These are phyloP conservation scores for Leptographium galeiforme DNA, from an alignment of 2,329 filamentous ascomycete genomes.

Conservation along the genomic window DNA sequence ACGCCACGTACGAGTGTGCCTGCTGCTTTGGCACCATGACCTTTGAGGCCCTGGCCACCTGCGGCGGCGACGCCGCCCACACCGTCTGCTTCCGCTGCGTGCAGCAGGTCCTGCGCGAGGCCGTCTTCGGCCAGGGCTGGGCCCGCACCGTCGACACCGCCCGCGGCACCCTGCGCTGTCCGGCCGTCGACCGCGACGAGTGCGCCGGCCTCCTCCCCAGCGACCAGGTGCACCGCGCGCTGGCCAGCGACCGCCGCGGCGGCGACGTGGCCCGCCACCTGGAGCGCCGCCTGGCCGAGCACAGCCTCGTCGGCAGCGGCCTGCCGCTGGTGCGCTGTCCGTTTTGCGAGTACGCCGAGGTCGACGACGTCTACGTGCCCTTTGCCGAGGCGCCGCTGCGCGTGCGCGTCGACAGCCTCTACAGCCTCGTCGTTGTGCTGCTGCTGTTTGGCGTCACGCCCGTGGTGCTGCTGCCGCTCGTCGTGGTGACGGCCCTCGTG, in stretches of 20 bases:
- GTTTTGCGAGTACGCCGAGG: conserved; percentile 83
- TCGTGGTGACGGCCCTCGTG: conserved; percentile 20
- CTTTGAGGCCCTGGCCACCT: conserved; percentile 65
- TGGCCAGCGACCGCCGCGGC: conserved; percentile 56
- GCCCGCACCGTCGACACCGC: conserved; percentile 61
- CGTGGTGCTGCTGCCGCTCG: conserved; percentile 38
- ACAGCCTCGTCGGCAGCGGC: conserved; percentile 58
- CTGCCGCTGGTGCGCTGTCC: conserved; percentile 73
- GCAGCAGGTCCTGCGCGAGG: conserved; percentile 68
- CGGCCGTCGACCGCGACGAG: conserved; percentile 58
- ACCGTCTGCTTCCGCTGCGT: conserved; percentile 75
- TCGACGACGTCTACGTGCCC: conserved; percentile 62
- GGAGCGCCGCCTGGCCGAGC: conserved; percentile 65
- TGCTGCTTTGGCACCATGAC: conserved; percentile 62
- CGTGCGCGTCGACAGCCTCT: conserved; percentile 37
- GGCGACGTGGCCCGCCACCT: conserved; percentile 60
- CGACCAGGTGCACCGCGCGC: conserved; percentile 57
- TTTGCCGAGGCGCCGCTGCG: conserved; percentile 38
- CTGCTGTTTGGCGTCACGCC: conserved; percentile 41
- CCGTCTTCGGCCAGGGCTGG: conserved; percentile 89
- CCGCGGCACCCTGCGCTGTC: conserved; percentile 64
- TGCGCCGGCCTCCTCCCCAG: conserved; percentile 63
- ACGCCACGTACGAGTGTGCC: conserved; percentile 54
- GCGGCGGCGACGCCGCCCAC: conserved; percentile 44
- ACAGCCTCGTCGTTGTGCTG: conserved; percentile 35